Percentiles rank a stretch among this genome's conserved stretches.
These are phyloP conservation scores for Didymella keratinophila DNA, from an alignment of 2,329 filamentous ascomycete species.

Conservation along the genomic window DNA sequence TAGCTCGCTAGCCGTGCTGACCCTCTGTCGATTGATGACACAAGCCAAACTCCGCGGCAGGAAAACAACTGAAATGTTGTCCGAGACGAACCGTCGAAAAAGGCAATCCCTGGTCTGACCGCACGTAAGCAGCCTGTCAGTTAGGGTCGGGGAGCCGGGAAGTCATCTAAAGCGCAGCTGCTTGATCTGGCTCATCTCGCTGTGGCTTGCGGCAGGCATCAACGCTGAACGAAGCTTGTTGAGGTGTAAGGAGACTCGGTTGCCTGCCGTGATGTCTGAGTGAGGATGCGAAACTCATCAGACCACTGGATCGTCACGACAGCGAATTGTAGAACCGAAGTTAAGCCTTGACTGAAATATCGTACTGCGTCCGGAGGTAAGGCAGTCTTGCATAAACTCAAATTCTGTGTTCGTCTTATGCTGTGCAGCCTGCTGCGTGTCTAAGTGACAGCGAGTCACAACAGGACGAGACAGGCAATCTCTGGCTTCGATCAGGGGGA, in stretches of 20 bases:
- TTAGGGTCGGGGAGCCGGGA: slow-evolving; percentile 16
- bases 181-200: slow-evolving; percentile 18
- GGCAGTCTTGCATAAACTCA: slow-evolving; percentile 11
- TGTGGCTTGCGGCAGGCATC: slow-evolving; percentile 19
- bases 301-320: not conserved
- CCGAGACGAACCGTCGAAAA: slow-evolving; percentile 6
- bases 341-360: not conserved
- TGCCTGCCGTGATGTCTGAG: slow-evolving; percentile 22
- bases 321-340: slow-evolving; percentile 4
- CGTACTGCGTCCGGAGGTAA: not conserved
- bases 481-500: slow-evolving; percentile 5
- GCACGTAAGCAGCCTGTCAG: slow-evolving; percentile 1
- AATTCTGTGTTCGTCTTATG: slow-evolving; percentile 3
- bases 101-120: slow-evolving; percentile 4
- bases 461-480: slow-evolving; percentile 12
- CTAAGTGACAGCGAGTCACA: slow-evolving; percentile 15
- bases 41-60: not conserved
- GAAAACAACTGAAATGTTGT: slow-evolving; percentile 3
- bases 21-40: slow-evolving; percentile 13
- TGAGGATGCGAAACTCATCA: slow-evolving; percentile 5
- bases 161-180: not conserved
- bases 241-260: slow-evolving; percentile 31
- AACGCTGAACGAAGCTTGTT: slow-evolving; percentile 26
- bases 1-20: slow-evolving; percentile 16
- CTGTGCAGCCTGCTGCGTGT: slow-evolving; percentile 4